Evolutionary conservation across 352 stramenopile species (phyloP), one percentile per base, ranked within the genome.

Genomic region (Peronospora belbahrii): DNA sequence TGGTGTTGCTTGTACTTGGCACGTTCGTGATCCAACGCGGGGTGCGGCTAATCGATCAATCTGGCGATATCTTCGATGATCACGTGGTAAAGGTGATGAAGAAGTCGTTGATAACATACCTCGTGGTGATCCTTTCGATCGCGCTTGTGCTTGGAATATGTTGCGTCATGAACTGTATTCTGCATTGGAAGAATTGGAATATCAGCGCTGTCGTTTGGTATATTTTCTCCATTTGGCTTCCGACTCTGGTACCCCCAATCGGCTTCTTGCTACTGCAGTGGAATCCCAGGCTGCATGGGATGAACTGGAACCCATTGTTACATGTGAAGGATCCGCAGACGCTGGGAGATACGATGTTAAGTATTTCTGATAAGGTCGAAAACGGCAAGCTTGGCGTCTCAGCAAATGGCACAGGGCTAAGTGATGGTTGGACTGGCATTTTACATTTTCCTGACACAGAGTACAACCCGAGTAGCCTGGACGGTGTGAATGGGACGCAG

Each of bases 231-330:
- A 72, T 90, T 35, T 93, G 77, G 74, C 59, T 90, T 14, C 78
- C 76, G 15, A 90, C 71, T 9, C 28, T 93, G 11, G 65, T 90
- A 3, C 81, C 81, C 19, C 72, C 78, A 2, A 67, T 80, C 13
- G 81, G 76, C 0, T 93, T 90, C 59, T 57, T 93, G 17, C 34
- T 90, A 6, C 58, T 93, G n/a, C 78, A 90, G 51, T 93, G 81
- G 81, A 93, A 90, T 44, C 73, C 81, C 6, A 68, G 79, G 0
- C 52, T 90, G 7, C 74, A 88, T 25, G 69, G 68, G n/a, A 74
- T 81, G 58, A 83, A 82, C 33, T 85, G 69, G 63, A 82, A 76
- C 42, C 62, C 69, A 15, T 76, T 70, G 9, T 40, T 80, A 20
- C 65, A 80, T 31, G 56, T 75, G 6, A 84, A 84, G 32, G 56